A percentile compares a stretch with the other conserved stretches of the same genome.
phyloP scores from a whole-genome alignment of 805 yeast genomes.

The Metschnikowia lunata region DNA sequence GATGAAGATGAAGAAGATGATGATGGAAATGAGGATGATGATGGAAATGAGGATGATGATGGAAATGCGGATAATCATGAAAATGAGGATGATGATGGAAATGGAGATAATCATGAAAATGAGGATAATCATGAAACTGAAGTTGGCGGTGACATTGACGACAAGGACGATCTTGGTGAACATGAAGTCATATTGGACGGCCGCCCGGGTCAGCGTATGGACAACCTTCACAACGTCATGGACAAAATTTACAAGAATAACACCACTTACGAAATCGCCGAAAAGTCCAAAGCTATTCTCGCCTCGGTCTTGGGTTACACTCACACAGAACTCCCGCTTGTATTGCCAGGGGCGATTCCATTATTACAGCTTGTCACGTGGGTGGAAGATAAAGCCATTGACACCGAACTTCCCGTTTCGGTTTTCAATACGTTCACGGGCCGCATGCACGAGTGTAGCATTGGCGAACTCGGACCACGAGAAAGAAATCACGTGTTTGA shows the following conservation, averaged over 20 bases:
- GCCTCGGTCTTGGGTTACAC: conserved; percentile 11
- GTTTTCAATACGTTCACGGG: conserved; percentile 17
- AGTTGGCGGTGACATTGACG: neutral
- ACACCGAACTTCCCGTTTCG: conserved; percentile 2
- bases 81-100: conserved; percentile 16
- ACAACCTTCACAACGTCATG: conserved; percentile 6
- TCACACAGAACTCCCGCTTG: conserved; percentile 30
- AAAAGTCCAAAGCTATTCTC: conserved; percentile 13
- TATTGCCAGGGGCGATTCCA: conserved; percentile 51
- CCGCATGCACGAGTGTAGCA: conserved; percentile 16
- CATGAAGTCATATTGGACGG: conserved; percentile 6
- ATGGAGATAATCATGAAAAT: neutral
- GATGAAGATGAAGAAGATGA: conserved; percentile 16
- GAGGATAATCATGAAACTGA: neutral
- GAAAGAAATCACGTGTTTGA: conserved; percentile 32
- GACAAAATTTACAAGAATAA: conserved; percentile 6
- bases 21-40: neutral
- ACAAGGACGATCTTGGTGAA: conserved; percentile 6
- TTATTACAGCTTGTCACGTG: conserved; percentile 40
- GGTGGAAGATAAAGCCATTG: conserved; percentile 15
- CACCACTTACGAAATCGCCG: conserved; percentile 19
- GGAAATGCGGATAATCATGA: conserved; percentile 7
- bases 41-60: neutral
- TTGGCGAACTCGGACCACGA: conserved; percentile 21
- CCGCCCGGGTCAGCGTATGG: conserved; percentile 3